phyloP scores from a whole-genome alignment of 1,284 basidiomycete genomes.

The Peniophora sp. region DNA sequence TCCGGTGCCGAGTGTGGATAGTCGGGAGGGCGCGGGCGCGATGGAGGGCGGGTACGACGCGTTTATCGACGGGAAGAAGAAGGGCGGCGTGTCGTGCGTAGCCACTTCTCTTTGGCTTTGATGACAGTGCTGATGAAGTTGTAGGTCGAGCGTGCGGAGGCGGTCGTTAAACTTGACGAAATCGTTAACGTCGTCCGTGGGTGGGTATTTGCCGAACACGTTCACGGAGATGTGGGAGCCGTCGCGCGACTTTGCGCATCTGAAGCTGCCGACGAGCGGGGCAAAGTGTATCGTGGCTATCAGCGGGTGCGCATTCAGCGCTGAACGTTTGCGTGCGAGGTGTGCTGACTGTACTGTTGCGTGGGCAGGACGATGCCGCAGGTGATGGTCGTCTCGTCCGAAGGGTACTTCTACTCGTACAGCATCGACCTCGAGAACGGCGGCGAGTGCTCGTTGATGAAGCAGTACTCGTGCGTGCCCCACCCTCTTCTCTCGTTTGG shows the following conservation, averaged over 20 bases:
- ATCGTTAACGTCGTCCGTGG: constrained; percentile 73
- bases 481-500: not conserved
- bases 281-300: constrained; percentile 80
- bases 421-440: constrained; percentile 94
- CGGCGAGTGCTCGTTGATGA: constrained; percentile 91
- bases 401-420: constrained; percentile 95
- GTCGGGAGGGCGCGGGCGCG: constrained; percentile 45
- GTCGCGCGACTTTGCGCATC: constrained; percentile 87
- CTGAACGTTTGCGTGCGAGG: no score
- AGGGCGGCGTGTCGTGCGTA: constrained; percentile 50
- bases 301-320: constrained; percentile 70
- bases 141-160: constrained; percentile 52
- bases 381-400: constrained; percentile 94
- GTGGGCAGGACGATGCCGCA: constrained; percentile 78
- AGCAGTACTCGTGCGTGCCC: constrained; percentile 73
- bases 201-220: constrained; percentile 86
- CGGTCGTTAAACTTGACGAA: constrained; percentile 77
- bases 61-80: constrained; percentile 51
- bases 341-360: no score
- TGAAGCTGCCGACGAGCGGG: constrained; percentile 80
- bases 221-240: constrained; percentile 98
- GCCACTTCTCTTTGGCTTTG: not conserved
- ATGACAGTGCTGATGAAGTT: not conserved
- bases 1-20: constrained; percentile 59
- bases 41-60: constrained; percentile 71